These are phyloP conservation scores for Ophiostoma australiae DNA, from an alignment of 2,329 filamentous ascomycete species.

Conservation along the genomic window DNA sequence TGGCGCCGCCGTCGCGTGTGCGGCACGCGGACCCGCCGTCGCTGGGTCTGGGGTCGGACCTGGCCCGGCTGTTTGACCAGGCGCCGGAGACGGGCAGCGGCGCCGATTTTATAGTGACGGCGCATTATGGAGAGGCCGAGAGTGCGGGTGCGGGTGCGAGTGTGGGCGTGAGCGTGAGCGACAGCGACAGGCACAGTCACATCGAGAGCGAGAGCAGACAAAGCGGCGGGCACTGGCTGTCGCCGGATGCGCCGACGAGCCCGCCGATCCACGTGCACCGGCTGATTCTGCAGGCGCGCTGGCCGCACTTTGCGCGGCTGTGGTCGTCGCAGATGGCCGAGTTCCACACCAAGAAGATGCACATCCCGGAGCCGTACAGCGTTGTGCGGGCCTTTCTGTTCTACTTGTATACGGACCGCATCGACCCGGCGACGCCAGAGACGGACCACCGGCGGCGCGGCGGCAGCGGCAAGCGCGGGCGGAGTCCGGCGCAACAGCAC, in stretches of 20 bases:
- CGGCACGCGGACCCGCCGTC: conserved; percentile 52
- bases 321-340: conserved; percentile 95
- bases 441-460: not conserved
- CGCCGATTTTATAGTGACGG: conserved; percentile 87
- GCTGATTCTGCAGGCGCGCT: conserved; percentile 87
- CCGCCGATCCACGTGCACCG: conserved; percentile 90
- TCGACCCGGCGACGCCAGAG: conserved; percentile 53
- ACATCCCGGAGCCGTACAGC: conserved; percentile 92
- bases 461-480: conserved; percentile 21
- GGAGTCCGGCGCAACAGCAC: not conserved
- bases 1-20: conserved; percentile 43
- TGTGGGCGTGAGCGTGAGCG: not conserved
- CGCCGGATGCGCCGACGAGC: conserved; percentile 62
- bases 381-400: conserved; percentile 93
- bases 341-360: conserved; percentile 95
- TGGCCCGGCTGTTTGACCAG: conserved; percentile 82
- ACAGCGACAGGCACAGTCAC: not conserved
- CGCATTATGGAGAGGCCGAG: conserved; percentile 56
- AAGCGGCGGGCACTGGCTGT: conserved; percentile 45
- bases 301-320: conserved; percentile 91
- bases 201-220: not conserved
- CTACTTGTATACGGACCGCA: conserved; percentile 95
- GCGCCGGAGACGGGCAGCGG: conserved; percentile 78
- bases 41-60: conserved; percentile 72
- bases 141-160: no score